Evolutionary conservation across 2,329 filamentous ascomycete genomes (phyloP).

Genomic region (Tolypocladium amazonense): DNA sequence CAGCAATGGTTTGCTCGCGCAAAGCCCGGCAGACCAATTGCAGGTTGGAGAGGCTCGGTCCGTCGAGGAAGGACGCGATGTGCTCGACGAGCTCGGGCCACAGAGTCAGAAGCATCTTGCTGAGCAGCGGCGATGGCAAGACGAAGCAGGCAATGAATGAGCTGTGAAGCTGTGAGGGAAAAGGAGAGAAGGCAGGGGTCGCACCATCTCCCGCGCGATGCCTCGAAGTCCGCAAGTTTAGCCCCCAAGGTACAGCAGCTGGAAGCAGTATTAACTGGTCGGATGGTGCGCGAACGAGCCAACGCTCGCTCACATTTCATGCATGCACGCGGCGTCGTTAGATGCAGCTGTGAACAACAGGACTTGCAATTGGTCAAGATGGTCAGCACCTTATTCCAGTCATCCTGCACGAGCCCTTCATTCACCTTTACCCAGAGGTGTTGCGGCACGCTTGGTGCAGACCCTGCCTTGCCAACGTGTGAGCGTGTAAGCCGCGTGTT

Average conservation of each 20-base stretch:
- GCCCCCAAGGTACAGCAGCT: background rate
- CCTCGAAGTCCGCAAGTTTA: background rate
- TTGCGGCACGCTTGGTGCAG: background rate
- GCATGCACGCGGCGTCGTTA: background rate
- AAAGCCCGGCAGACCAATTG: background rate
- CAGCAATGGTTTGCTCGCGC: background rate
- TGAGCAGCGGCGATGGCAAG: background rate
- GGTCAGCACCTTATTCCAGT: background rate
- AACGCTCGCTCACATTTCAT: background rate
- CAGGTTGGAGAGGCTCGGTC: background rate
- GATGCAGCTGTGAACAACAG: background rate
- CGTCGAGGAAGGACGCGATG: background rate
- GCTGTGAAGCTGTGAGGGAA: background rate
- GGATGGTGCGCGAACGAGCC: background rate
- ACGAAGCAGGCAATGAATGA: background rate
- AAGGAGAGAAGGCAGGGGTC: background rate
- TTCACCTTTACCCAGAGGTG: background rate
- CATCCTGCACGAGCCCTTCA: background rate
- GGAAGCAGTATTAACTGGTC: background rate
- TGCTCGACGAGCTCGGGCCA: background rate
- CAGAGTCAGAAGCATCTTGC: background rate
- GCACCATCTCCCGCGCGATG: background rate
- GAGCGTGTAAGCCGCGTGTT: background rate
- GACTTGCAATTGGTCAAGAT: background rate
- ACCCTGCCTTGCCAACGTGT: background rate